Conservation (phyloP, 2,329 filamentous ascomycete genomes). For the Herpotrichia juniperi region DNA sequence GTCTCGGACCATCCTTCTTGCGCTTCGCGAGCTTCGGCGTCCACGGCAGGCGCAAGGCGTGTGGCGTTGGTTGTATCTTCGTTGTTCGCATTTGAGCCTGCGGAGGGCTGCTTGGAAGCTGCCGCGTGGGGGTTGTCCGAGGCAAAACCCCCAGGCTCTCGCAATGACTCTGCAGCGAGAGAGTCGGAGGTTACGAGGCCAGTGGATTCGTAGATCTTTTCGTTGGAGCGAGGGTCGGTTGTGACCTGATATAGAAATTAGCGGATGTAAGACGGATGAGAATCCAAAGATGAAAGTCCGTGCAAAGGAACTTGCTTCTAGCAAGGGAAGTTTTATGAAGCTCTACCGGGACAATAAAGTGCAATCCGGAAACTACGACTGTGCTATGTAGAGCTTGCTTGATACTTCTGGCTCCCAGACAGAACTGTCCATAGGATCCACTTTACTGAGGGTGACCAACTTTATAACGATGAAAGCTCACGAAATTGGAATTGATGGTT, state of each 20-base stretch:
- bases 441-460: no score
- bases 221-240: slow-evolving; percentile 54
- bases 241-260: slow-evolving; percentile 46
- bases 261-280: not conserved
- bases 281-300: no score
- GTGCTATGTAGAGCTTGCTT: no score
- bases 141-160: slow-evolving; percentile 64
- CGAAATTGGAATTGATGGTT: no score
- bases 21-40: slow-evolving; percentile 54
- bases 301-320: no score
- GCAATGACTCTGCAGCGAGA: slow-evolving; percentile 75
- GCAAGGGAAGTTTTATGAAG: no score
- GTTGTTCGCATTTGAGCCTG: slow-evolving; percentile 62
- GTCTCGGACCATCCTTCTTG: slow-evolving; percentile 47
- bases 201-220: slow-evolving; percentile 65
- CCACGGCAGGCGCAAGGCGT: slow-evolving; percentile 55
- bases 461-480: no score
- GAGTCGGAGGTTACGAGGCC: slow-evolving; percentile 72
- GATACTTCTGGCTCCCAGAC: no score
- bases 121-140: slow-evolving; percentile 62
- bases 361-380: no score
- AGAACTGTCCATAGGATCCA: no score
- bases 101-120: slow-evolving; percentile 56
- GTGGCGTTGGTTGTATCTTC: slow-evolving; percentile 61
- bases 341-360: no score